Base-by-base conservation (phyloP, 108 stramenopile genomes). In the Parietichytrium sp. region DNA sequence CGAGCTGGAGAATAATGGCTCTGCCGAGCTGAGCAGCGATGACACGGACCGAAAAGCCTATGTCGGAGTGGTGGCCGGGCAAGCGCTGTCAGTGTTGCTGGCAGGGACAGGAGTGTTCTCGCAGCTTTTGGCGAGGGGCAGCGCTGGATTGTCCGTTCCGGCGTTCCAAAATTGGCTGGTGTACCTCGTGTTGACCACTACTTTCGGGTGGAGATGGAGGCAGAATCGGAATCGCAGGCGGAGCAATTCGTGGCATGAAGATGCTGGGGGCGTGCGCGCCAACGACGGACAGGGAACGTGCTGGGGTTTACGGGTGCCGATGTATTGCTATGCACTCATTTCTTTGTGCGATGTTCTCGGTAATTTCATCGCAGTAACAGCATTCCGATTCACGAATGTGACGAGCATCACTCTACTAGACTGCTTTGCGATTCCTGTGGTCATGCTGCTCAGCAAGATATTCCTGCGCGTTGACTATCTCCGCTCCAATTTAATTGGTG, bases 341-440 rank as follows among this genome's bases (percentile, higher is more conserved):
- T 93, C 95, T 6, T 80, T 96, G 51, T 55, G 95, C 51, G 97
- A 97, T 82, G 92, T 96, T 2, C 90, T 95, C 61, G 98, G 94
- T 48, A 98, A 97, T 80, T 95, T 92, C 31, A 81, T 94, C 30
- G 91, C 93, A 3, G 85, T 94, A 47, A 78, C 93, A 15, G 91
- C 94, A 7, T 97, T 93, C 84, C 90, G 91, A 79, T 97, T 93
- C 85, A 98, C 98, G 7, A 94, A 93, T 18, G 87, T 98, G 50
- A 94, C 97, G 7, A 93, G 91, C 31, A 94, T 96, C 6, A 89
- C 94, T 25, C 84, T 99, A 48, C 88, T 98, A 15, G 97, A 98
- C 85, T 90, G 94, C 25, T 84, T 98, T 45, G 91, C 95, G 26
- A 98, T 99, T 29, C 98, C 97, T 1, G 85, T 93, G 48, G 91